A percentile compares a stretch with the other conserved stretches of the same genome.
phyloP scores from a whole-genome alignment of 2,329 filamentous ascomycete genomes.

The Nigrospora osmanthi region DNA sequence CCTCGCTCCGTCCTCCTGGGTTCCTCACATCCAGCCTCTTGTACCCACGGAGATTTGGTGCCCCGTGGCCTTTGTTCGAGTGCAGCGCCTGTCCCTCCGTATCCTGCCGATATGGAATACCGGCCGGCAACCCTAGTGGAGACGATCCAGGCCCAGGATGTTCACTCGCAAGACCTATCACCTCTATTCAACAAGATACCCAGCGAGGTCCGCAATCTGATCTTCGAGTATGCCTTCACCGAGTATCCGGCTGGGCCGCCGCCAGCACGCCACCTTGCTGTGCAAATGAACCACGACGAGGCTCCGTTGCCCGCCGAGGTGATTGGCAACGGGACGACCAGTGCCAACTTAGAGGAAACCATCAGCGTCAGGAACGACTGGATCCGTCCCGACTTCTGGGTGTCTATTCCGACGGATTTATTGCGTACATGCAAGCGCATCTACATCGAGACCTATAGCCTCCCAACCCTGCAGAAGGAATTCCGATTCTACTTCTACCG shows the following conservation, averaged over 20 bases:
- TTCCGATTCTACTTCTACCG: constrained; percentile 18
- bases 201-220: constrained; percentile 22
- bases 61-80: too few species aligned
- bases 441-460: constrained; percentile 21
- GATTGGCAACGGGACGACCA: constrained; percentile 8
- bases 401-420: constrained; percentile 13
- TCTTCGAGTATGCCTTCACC: constrained; percentile 22
- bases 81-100: too few species aligned
- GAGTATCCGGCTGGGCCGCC: constrained; percentile 7
- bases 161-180: constrained; percentile 12
- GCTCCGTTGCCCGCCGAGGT: not conserved
- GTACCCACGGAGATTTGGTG: too few species aligned
- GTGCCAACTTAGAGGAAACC: not conserved
- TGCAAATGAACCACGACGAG: constrained; percentile 13
- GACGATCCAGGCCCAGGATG: not conserved
- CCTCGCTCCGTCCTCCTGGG: too few species aligned
- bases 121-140: not conserved
- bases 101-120: not conserved
- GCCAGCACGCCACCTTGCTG: constrained; percentile 1
- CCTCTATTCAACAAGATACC: constrained; percentile 14
- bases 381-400: constrained; percentile 21
- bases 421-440: constrained; percentile 24
- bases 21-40: too few species aligned
- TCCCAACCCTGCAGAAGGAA: constrained; percentile 20
- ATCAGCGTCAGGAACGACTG: constrained; percentile 12